Evolutionary conservation across 495 filamentous ascomycete species (phyloP).

Genomic region (Wilcoxina mikolae): DNA sequence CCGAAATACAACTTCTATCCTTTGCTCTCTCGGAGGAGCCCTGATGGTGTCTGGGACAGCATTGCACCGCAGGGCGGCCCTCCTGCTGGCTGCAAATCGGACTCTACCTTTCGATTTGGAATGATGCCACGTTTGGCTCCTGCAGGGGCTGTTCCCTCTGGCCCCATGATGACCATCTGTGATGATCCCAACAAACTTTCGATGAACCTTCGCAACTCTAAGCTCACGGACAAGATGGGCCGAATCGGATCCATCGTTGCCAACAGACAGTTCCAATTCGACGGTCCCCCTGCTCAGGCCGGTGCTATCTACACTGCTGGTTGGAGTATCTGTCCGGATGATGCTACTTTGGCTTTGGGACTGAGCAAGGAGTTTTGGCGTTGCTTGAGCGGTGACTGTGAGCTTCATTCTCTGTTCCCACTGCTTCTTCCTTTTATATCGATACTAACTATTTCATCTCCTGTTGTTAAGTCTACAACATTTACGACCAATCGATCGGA

Average conservation of each 20-base stretch:
- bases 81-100: conserved; percentile 12
- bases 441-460: too few relatives aligned
- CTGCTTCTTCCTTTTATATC: too few relatives aligned
- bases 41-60: conserved; percentile 17
- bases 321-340: conserved; percentile 42
- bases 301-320: conserved; percentile 55
- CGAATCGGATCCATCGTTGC: conserved; percentile 57
- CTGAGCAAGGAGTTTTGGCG: conserved; percentile 12
- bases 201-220: conserved; percentile 39
- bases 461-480: conserved; percentile 10
- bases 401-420: background rate
- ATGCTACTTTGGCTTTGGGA: conserved; percentile 13
- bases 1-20: background rate
- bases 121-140: conserved; percentile 1
- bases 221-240: conserved; percentile 41
- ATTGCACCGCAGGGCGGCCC: conserved; percentile 11
- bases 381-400: conserved; percentile 18
- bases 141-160: background rate
- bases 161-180: conserved; percentile 10
- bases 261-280: conserved; percentile 68
- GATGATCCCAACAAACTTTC: conserved; percentile 28
- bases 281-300: conserved; percentile 47
- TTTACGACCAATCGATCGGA: conserved; percentile 19
- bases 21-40: background rate
- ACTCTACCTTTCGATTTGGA: conserved; percentile 7